A percentile compares a stretch with the other conserved stretches of the same genome.
Evolutionary conservation across 2,329 filamentous ascomycete genomes (phyloP).

Genomic region (Beauveria asiatica): DNA sequence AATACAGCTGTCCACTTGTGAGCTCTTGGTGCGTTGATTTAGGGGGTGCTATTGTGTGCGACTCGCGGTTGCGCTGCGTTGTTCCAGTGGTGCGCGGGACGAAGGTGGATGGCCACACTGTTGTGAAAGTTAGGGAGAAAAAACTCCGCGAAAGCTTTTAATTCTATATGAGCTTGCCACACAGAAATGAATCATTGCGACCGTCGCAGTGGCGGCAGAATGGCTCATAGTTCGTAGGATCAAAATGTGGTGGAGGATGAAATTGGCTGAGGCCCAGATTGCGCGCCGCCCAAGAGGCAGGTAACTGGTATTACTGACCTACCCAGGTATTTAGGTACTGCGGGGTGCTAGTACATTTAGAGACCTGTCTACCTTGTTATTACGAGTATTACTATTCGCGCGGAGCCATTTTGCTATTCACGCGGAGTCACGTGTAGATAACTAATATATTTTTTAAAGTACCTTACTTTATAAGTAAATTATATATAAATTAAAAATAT

Average conservation of each 20-base stretch:
- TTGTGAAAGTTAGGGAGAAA: background rate
- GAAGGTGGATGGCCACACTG: background rate
- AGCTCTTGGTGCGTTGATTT: conserved; percentile 2
- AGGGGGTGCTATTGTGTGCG: conserved; percentile 4
- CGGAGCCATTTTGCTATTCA: too few species aligned
- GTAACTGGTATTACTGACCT: background rate
- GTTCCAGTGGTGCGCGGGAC: background rate
- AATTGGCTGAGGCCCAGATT: background rate
- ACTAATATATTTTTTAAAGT: too few species aligned
- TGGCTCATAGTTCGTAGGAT: background rate
- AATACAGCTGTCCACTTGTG: background rate
- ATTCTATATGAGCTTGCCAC: background rate
- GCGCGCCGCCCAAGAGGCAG: background rate
- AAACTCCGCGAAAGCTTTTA: background rate
- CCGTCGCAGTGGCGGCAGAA: background rate
- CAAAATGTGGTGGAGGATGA: background rate
- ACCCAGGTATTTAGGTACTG: background rate
- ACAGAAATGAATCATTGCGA: background rate
- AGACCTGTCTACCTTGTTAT: too few species aligned
- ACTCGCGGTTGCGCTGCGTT: background rate
- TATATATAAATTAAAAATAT: too few species aligned
- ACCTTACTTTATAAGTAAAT: too few species aligned
- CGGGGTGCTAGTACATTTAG: too few species aligned
- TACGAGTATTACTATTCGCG: too few species aligned
- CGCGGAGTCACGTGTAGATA: too few species aligned